Evolutionary conservation across 306 rosid genomes (phyloP), one percentile per base, ranked within the genome.

Genomic region (Sicyos edulis): DNA sequence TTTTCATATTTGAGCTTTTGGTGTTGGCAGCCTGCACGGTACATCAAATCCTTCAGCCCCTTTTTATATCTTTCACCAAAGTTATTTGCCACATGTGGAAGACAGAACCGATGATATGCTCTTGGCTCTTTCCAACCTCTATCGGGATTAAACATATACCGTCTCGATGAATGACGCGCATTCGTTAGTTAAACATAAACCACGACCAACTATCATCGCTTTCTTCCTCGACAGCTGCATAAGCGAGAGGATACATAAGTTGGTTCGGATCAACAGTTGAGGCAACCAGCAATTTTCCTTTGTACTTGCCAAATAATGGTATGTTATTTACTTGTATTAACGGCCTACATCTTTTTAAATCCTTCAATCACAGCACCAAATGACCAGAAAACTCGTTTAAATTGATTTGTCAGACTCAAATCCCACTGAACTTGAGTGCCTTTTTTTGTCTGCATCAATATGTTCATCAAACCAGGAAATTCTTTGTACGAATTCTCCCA

Each of bases 331-430:
- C 15, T 64, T 40, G 70, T 15, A 64, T 64, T 2, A 40, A 37
- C 0, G 70, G 70, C n/a, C 69, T 29, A 37, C 21, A 62, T 62
- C 12, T 62, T 49, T 32, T 62, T 4, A 62, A 62, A 14, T n/a
- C 70, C 70, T 37, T 63, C 70, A 32, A 63, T 63, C 8, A 44
- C 51, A 16, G 71, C 26, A 16, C 71, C 24, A 64, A 64, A 64
- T 10, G 71, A 44, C 71, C 71, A 37, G 29, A 16, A 64, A 15
- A 64, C 52, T 16, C 50, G 60, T 19, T 19, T 55, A 55, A 19
- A 55, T 17, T 21, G 20, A 8, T 12, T 9, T 8, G 26, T 20
- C 9, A 1, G 0, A 55, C 14, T 9, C 60, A 9, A 8, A 8
- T 55, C 60, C 60, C 60, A 55, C 29, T 0, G 14, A 55, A 55